A percentile compares a stretch with the other conserved stretches of the same genome.
Evolutionary conservation across 108 stramenopile species (phyloP).

Genomic region (Cylindrotheca fusiformis): DNA sequence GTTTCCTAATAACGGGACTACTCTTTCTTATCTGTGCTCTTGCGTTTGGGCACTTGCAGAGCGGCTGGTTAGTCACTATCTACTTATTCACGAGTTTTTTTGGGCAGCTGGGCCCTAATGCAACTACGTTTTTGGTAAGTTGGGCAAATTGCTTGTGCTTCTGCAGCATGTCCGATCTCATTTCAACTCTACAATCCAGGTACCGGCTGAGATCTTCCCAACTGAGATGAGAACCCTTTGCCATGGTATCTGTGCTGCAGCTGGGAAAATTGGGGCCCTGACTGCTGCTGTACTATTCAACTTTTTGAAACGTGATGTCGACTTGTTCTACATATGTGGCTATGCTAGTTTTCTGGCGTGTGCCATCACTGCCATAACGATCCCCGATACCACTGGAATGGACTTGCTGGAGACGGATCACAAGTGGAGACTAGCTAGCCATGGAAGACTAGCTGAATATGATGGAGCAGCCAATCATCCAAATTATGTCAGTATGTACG

Average conservation of each 20-base stretch:
- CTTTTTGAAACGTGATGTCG: constrained; percentile 23
- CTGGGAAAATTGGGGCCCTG: constrained; percentile 74
- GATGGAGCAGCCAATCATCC: constrained; percentile 55
- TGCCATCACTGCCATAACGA: constrained; percentile 48
- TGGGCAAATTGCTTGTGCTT: too few relatives aligned
- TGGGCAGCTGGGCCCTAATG: constrained; percentile 76
- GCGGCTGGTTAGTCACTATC: constrained; percentile 43
- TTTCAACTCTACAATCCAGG: too few relatives aligned
- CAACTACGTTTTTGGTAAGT: constrained; percentile 71
- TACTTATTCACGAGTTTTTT: constrained; percentile 68
- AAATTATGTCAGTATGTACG: constrained; percentile 52
- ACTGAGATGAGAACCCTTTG: constrained; percentile 66
- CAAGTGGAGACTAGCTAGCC: constrained; percentile 52
- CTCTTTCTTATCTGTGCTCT: constrained; percentile 61
- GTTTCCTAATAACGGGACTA: constrained; percentile 63
- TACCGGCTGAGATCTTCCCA: constrained; percentile 65
- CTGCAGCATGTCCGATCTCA: too few relatives aligned
- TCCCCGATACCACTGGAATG: constrained; percentile 62
- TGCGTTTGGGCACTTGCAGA: constrained; percentile 37
- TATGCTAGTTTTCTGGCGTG: constrained; percentile 52
- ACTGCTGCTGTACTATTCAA: constrained; percentile 67
- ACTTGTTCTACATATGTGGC: constrained; percentile 58
- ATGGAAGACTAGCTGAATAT: constrained; percentile 38
- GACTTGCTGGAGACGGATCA: constrained; percentile 63
- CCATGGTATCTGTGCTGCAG: constrained; percentile 70